Conservation (phyloP, 2,329 filamentous ascomycete species). For the Decorospora gaudefroyi region DNA sequence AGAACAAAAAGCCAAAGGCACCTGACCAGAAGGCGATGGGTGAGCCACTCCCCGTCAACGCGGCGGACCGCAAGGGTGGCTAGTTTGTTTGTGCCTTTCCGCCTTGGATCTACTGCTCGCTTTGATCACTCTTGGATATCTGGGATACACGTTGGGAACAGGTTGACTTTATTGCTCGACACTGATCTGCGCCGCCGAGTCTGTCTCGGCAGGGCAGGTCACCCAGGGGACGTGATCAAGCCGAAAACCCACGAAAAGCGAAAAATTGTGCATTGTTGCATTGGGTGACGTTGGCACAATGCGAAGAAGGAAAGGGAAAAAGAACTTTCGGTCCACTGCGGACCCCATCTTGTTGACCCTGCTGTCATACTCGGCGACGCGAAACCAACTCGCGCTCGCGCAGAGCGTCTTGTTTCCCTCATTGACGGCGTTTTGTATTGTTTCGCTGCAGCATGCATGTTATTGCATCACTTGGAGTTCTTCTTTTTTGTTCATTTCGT, state of each 20-base stretch:
- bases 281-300: too few species aligned
- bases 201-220: too few species aligned
- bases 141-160: conserved; percentile 1
- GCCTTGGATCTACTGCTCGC: not conserved
- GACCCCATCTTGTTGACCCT: conserved; percentile 8
- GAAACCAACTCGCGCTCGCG: conserved; percentile 8
- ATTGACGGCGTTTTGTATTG: conserved; percentile 13
- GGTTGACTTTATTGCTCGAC: too few species aligned
- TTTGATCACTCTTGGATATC: conserved; percentile 5
- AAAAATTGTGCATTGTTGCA: too few species aligned
- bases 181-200: too few species aligned
- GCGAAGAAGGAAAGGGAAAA: conserved; percentile 1
- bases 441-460: conserved; percentile 12
- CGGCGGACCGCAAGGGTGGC: conserved; percentile 54
- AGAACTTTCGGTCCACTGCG: not conserved
- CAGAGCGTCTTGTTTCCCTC: conserved; percentile 8
- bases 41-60: conserved; percentile 52
- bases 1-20: conserved; percentile 34
- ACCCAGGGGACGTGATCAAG: not conserved
- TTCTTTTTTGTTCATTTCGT: conserved; percentile 10
- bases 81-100: conserved; percentile 19
- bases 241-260: not conserved
- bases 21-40: conserved; percentile 42
- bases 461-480: conserved; percentile 29
- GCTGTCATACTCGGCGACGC: conserved; percentile 10